Base-by-base conservation (phyloP, 805 yeast species). In the Isabelozyma gotoi region DNA sequence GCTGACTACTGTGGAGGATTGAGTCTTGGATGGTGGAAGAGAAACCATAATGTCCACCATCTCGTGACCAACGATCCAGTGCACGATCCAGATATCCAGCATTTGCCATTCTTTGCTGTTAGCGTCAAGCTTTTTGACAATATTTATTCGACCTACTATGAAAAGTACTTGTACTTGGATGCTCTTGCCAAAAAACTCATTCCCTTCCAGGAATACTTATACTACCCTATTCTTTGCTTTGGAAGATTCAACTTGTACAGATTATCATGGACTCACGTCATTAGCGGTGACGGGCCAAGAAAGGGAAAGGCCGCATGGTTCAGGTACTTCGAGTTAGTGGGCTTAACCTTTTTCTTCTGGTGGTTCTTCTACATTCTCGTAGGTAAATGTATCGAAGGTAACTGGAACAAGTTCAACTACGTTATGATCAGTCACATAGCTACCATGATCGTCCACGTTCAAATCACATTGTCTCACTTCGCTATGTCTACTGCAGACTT, bases 11-110 rank as follows among this genome's bases (percentile, higher is more conserved):
- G 82, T 40, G 97, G 97, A n/a, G 97, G 97, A 0, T 71, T 89
- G 34, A 86, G 96, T 37, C 59, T 88, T 16, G 96, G 96, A 2
- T 89, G 97, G 97, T 89, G 97, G 97, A 90, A 89, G 55, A 74
- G 91, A 41, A 89, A 87, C 63, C 97, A 89, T 65, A 89, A 89
- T 60, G 95, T 89, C n/a, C 97, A 89, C 63, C 97, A 89, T 60
- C 67, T 89, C 40, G 76, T 89, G 42, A 86, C 96, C n/a, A 89
- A 89, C 62, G 96, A 89, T 58, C 96, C 97, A 0, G 85, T 85
- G 2, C 96, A 90, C 59, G 97, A 89, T 56, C 97, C 97, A 0
- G 97, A 89, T 65, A 90, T 89, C 59, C 97, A 89, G 64, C 96
- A 89, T 65, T 63, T 89, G 49, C 97, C 97, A 1, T 89, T 89